Percentiles rank a stretch among this genome's conserved stretches.
Conservation (phyloP, 139 green algal genomes). For the Chlorella sp. region DNA sequence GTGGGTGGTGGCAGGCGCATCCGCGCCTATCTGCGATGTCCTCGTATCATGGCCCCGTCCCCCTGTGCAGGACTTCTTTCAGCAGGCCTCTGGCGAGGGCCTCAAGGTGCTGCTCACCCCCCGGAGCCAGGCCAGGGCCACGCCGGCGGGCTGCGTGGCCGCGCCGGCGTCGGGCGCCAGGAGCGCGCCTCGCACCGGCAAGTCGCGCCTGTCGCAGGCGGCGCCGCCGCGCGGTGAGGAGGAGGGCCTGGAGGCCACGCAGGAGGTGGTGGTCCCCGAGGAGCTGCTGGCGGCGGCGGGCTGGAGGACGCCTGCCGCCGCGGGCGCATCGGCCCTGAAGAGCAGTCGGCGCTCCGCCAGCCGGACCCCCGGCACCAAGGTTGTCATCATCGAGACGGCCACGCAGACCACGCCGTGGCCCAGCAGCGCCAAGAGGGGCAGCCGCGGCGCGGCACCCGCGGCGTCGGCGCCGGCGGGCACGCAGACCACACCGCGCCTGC, state of each 20-base stretch:
- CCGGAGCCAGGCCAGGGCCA: conserved; percentile 11
- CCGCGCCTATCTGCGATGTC: not conserved
- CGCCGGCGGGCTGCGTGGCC: not conserved
- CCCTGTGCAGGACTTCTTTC: conserved; percentile 11
- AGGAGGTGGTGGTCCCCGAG: not conserved
- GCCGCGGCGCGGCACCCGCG: not conserved
- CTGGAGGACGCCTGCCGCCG: no score
- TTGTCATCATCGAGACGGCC: conserved; percentile 26
- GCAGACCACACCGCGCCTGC: conserved; percentile 8
- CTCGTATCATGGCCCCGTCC: not conserved
- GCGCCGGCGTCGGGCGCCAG: not conserved
- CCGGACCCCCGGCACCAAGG: conserved; percentile 34
- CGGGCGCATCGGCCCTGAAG: conserved; percentile 16
- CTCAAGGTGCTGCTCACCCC: conserved; percentile 20
- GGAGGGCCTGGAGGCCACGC: not conserved
- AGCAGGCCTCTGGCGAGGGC: conserved; percentile 1
- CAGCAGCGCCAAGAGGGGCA: conserved; percentile 1
- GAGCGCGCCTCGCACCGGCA: conserved; percentile 9
- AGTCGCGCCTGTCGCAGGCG: conserved; percentile 29
- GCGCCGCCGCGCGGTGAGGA: not conserved
- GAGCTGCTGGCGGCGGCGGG: not conserved
- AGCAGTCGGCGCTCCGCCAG: conserved; percentile 18
- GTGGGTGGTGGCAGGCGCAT: not conserved
- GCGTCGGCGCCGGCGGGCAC: not conserved
- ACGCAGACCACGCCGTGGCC: not conserved